These are phyloP conservation scores for Ophiostoma montium DNA, from an alignment of 2,329 filamentous ascomycete genomes.

Conservation along the genomic window DNA sequence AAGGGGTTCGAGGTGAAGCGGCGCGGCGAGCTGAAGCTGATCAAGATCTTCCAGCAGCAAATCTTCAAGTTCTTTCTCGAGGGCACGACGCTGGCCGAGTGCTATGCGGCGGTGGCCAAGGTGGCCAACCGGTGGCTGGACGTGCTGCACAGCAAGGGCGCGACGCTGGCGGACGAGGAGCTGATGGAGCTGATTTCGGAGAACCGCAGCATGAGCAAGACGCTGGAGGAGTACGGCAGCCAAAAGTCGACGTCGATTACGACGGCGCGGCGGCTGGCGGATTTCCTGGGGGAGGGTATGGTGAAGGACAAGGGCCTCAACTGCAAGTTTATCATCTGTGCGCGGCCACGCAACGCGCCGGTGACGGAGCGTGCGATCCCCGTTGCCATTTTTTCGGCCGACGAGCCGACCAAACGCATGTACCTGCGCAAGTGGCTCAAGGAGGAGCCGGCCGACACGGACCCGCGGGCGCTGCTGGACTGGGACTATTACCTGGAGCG, in stretches of 20 bases:
- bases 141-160: conserved; percentile 76
- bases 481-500: conserved; percentile 97
- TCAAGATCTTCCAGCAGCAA: conserved; percentile 98
- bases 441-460: conserved; percentile 81
- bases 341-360: conserved; percentile 70
- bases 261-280: conserved; percentile 83
- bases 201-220: conserved; percentile 96
- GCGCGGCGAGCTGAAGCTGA: conserved; percentile 93
- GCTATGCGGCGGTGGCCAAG: conserved; percentile 81
- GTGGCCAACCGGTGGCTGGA: conserved; percentile 96
- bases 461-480: conserved; percentile 78
- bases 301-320: conserved; percentile 98
- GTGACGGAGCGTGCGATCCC: conserved; percentile 91
- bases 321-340: conserved; percentile 98
- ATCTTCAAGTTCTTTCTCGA: conserved; percentile 99
- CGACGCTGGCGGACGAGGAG: conserved; percentile 87
- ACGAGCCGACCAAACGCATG: conserved; percentile 70
- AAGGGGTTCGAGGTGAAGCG: conserved; percentile 98
- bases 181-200: conserved; percentile 99
- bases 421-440: conserved; percentile 94
- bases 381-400: conserved; percentile 92
- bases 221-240: conserved; percentile 82
- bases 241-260: conserved; percentile 99
- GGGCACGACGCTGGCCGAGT: conserved; percentile 72
- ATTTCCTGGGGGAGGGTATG: conserved; percentile 97